Percentiles rank a stretch among this genome's conserved stretches.
These are phyloP conservation scores for Penicillium coprophilum DNA, from an alignment of 495 filamentous ascomycete genomes.

Conservation along the genomic window DNA sequence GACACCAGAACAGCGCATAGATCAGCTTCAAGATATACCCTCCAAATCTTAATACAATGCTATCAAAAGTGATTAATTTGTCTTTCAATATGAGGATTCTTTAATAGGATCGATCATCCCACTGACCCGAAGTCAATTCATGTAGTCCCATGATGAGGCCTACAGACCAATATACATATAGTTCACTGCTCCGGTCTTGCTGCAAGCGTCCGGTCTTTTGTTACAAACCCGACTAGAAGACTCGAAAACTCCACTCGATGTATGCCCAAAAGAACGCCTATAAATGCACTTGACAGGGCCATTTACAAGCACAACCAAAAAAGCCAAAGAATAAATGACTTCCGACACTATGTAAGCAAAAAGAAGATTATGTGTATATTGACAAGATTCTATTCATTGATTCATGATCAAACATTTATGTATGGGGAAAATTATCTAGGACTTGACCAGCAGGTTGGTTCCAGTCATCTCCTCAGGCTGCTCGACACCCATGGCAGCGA, in stretches of 20 bases:
- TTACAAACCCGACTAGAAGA: not conserved
- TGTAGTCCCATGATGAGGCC: not conserved
- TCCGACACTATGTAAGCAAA: not conserved
- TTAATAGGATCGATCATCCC: not conserved
- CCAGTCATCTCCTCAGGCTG: constrained; percentile 93
- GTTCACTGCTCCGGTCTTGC: not conserved
- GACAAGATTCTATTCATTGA: constrained; percentile 27
- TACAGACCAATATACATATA: not conserved
- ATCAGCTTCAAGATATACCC: constrained; percentile 21
- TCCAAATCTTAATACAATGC: constrained; percentile 12
- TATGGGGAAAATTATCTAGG: constrained; percentile 27
- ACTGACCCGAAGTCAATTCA: not conserved
- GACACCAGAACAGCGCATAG: constrained; percentile 6
- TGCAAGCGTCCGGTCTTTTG: not conserved
- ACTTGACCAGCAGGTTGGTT: constrained; percentile 74
- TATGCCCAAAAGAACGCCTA: not conserved
- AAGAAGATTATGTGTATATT: constrained; percentile 3
- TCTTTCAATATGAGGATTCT: not conserved
- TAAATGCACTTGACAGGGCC: not conserved
- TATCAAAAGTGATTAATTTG: constrained; percentile 2
- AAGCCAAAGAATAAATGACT: not conserved
- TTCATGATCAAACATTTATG: constrained; percentile 22
- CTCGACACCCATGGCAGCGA: constrained; percentile 85
- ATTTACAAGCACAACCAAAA: not conserved
- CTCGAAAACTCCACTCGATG: not conserved